Percentiles rank a stretch among this genome's conserved stretches.
These are phyloP conservation scores for Neurospora crassa DNA, from an alignment of 2,329 filamentous ascomycete genomes.

Conservation along the genomic window DNA sequence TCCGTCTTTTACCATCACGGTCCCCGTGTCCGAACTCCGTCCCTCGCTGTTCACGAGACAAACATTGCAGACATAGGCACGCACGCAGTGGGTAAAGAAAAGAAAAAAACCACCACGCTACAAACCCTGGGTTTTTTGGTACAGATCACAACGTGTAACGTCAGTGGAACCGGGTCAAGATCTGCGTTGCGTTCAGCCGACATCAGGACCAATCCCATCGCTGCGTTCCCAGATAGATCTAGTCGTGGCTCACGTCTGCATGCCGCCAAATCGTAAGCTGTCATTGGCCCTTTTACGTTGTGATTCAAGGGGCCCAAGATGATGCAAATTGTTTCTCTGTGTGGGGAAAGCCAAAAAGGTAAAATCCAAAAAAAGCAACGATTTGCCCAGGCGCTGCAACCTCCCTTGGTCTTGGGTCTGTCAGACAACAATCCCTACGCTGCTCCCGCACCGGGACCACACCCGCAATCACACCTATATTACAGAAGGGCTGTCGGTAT, in stretches of 20 bases:
- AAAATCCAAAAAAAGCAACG: slow-evolving; percentile 22
- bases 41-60: background rate
- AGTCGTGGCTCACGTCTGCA: slow-evolving; percentile 16
- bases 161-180: background rate
- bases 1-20: background rate
- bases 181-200: background rate
- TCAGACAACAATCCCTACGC: slow-evolving; percentile 1
- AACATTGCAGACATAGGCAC: background rate
- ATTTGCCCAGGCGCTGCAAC: slow-evolving; percentile 17
- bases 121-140: background rate
- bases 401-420: slow-evolving; percentile 11
- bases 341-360: slow-evolving; percentile 17
- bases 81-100: background rate
- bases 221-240: slow-evolving; percentile 9
- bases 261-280: slow-evolving; percentile 5
- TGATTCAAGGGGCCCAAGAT: background rate
- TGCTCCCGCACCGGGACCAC: background rate
- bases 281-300: slow-evolving; percentile 16
- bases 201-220: background rate
- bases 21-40: background rate
- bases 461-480: background rate
- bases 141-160: background rate
- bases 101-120: background rate
- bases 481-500: background rate
- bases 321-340: slow-evolving; percentile 2